Base-by-base conservation (phyloP, 78 protist species). In the Dictyostelium intermedium region DNA sequence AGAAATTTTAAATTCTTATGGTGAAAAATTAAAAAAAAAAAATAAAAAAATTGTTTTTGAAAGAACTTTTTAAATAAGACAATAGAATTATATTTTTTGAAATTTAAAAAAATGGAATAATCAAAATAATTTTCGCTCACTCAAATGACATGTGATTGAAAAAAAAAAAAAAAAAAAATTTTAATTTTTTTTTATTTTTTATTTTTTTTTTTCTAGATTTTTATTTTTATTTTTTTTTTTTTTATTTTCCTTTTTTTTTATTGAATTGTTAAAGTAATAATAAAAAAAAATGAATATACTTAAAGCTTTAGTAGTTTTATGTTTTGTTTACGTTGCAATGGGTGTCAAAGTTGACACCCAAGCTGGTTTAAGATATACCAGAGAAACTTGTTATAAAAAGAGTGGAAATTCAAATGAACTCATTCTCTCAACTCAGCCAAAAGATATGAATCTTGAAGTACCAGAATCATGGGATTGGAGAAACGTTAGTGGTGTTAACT, bases 401-500 rank as follows among this genome's bases (percentile, higher is more conserved):
- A 82, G 85, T 53, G 85, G 56, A 25, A 27, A 35, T 13, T 14
- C 23, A 69, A 69, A 30, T 8, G 37, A 30, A 69, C 16, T 69
- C 37, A 69, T 69, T 30, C 20, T 11, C 1, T 66, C 93, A 30
- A 84, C 93, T 39, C 86, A 34, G 41, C 93, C 93, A 79, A 87
- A 43, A 30, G 93, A 87, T 16, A 14, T 77, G 25, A 77, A 27
- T 13, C 20, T 23, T n/a, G 77, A 10, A 34, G 76, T 87, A 8
- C 93, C 93, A 87, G 5, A 53, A 16, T 37, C 20, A 18, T 87
- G 56, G 72, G 53, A 63, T 87, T 96, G 98, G 98, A 47, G 82
- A 30, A 85, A 96, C 18, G 96, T 96, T 3, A 47, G 83, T 60
- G 93, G 93, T 79, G 47, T 60, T 2, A 87, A 87, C 32, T 87